Evolutionary conservation across 164 flowering plant genomes (phyloP).

Genomic region (Buxus sempervirens): DNA sequence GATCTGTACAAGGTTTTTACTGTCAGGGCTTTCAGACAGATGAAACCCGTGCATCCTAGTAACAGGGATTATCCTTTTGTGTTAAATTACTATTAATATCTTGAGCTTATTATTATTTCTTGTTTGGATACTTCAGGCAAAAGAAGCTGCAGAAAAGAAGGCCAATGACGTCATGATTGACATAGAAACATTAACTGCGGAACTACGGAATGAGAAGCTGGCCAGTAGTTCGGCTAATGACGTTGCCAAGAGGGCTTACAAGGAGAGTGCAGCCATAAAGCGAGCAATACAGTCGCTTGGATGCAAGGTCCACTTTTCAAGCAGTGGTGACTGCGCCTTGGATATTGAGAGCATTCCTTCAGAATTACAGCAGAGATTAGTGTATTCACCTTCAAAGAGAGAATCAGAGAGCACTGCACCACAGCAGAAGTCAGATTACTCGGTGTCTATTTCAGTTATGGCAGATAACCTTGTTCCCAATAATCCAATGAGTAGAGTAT

Average conservation of each 20-base stretch:
- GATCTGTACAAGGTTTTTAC: neutral
- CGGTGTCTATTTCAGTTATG: slow-evolving; percentile 51
- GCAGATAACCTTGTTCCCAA: slow-evolving; percentile 35
- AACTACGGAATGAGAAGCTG: slow-evolving; percentile 63
- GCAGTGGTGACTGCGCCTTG: slow-evolving; percentile 58
- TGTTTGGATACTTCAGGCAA: slow-evolving; percentile 51
- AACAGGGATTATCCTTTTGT: neutral
- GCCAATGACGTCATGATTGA: slow-evolving; percentile 44
- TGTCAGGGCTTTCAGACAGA: neutral
- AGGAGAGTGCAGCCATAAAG: slow-evolving; percentile 73
- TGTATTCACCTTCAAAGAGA: slow-evolving; percentile 28
- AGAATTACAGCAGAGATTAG: slow-evolving; percentile 27
- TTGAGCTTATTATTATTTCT: neutral
- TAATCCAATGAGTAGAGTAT: slow-evolving; percentile 43
- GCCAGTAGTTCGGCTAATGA: slow-evolving; percentile 57
- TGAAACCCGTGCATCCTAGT: neutral
- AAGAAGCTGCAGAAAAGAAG: slow-evolving; percentile 74
- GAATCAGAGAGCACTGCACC: slow-evolving; percentile 28
- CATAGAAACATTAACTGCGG: slow-evolving; percentile 56
- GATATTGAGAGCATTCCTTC: slow-evolving; percentile 47
- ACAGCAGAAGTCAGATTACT: slow-evolving; percentile 51
- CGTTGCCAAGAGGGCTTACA: slow-evolving; percentile 59
- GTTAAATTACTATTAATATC: neutral
- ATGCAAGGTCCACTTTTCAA: slow-evolving; percentile 74
- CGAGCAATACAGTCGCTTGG: slow-evolving; percentile 87